Conservation (phyloP, 2,329 filamentous ascomycete genomes). For the Fusarium annulatum region DNA sequence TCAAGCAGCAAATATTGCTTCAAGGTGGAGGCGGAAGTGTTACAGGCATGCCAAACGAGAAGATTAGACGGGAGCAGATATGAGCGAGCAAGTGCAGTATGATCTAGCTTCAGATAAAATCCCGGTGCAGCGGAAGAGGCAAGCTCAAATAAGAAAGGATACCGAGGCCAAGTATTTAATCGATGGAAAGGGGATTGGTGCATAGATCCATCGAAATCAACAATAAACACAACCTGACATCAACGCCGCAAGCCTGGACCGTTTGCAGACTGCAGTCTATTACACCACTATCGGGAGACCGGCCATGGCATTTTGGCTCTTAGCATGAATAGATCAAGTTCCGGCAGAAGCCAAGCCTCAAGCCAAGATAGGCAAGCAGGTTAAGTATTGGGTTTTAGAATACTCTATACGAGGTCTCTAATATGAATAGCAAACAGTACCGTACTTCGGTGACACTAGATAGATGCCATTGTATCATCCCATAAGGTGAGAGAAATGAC, state of each 20-base stretch:
- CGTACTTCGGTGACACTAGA: not conserved
- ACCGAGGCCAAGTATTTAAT: conserved; percentile 16
- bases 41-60: not conserved
- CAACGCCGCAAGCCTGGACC: conserved; percentile 16
- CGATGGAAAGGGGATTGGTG: conserved; percentile 24
- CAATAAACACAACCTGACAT: conserved; percentile 18
- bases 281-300: conserved; percentile 30
- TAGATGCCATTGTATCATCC: not conserved
- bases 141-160: conserved; percentile 39
- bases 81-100: conserved; percentile 16
- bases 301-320: conserved; percentile 23
- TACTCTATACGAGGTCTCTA: conserved; percentile 1
- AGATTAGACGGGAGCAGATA: conserved; percentile 14
- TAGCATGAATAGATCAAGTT: conserved; percentile 25
- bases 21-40: conserved; percentile 12
- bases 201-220: conserved; percentile 8
- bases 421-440: not conserved
- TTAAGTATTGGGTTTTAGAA: not conserved
- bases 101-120: not conserved
- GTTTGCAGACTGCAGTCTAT: conserved; percentile 31
- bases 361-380: conserved; percentile 22
- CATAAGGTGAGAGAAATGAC: not conserved
- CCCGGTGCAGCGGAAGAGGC: conserved; percentile 22
- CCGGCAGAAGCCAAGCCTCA: conserved; percentile 19
- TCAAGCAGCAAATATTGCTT: not conserved